Evolutionary conservation across 2,329 filamentous ascomycete genomes (phyloP).

Genomic region (Capronia americana): DNA sequence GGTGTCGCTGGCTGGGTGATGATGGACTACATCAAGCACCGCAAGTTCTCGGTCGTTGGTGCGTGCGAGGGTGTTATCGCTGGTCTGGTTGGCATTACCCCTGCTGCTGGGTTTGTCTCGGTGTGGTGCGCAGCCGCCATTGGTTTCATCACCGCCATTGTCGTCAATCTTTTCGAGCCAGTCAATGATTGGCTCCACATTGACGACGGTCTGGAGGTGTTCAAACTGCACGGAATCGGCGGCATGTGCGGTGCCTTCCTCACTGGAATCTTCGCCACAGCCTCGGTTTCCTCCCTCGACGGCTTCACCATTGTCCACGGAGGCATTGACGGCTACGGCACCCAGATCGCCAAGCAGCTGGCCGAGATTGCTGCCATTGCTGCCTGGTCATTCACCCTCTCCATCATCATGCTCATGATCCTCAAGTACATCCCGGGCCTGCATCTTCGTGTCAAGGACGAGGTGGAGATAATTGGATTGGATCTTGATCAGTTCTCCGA

Average conservation of each 20-base stretch:
- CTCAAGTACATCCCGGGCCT: slow-evolving; percentile 59
- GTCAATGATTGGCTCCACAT: slow-evolving; percentile 62
- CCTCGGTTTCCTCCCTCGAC: slow-evolving; percentile 54
- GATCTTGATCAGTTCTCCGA: slow-evolving; percentile 63
- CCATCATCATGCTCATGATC: slow-evolving; percentile 58
- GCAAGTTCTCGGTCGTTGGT: slow-evolving; percentile 89
- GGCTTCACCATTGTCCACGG: slow-evolving; percentile 54
- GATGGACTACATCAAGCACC: slow-evolving; percentile 82
- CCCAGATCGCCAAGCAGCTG: slow-evolving; percentile 63
- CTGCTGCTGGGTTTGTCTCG: slow-evolving; percentile 83
- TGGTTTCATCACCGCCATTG: slow-evolving; percentile 61
- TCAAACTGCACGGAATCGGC: slow-evolving; percentile 51
- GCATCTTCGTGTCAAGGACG: slow-evolving; percentile 61
- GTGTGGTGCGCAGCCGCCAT: slow-evolving; percentile 67
- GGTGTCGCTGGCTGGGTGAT: slow-evolving; percentile 82
- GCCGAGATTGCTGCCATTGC: slow-evolving; percentile 63
- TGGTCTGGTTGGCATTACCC: slow-evolving; percentile 88
- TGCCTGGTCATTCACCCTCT: slow-evolving; percentile 60
- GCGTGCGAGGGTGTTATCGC: slow-evolving; percentile 91
- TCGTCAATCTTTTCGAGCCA: slow-evolving; percentile 58
- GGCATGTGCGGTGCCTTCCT: slow-evolving; percentile 65
- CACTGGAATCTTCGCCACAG: slow-evolving; percentile 63
- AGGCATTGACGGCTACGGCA: slow-evolving; percentile 62
- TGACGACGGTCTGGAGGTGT: slow-evolving; percentile 66
- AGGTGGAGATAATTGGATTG: slow-evolving; percentile 62